phyloP scores from a whole-genome alignment of 768 basidiomycete species.

The Trametes cingulata region DNA sequence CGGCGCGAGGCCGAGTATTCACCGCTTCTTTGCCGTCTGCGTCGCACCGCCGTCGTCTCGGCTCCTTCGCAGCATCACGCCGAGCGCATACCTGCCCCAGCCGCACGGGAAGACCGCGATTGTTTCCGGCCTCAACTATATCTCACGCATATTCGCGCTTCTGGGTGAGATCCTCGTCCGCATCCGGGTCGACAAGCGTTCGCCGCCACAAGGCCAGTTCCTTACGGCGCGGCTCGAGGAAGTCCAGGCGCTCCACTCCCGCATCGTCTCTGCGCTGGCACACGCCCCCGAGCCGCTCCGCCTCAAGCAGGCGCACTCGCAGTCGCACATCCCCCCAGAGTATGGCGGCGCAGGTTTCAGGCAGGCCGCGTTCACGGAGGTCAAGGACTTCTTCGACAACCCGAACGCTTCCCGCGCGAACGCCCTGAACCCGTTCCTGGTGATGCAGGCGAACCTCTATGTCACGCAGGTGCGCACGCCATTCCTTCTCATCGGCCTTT shows the following conservation, averaged over 20 bases:
- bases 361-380: constrained; percentile 83
- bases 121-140: constrained; percentile 86
- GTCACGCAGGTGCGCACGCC: constrained; percentile 76
- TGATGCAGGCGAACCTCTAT: constrained; percentile 90
- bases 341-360: constrained; percentile 73
- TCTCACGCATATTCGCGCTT: constrained; percentile 80
- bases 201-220: constrained; percentile 82
- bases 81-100: constrained; percentile 78
- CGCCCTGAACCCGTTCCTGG: constrained; percentile 86
- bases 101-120: constrained; percentile 86
- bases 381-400: constrained; percentile 90
- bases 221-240: constrained; percentile 84
- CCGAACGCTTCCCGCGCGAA: constrained; percentile 84
- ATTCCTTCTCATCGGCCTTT: background rate
- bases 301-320: constrained; percentile 57
- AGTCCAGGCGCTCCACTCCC: constrained; percentile 74
- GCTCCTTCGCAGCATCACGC: constrained; percentile 63
- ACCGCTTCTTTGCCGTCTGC: constrained; percentile 24
- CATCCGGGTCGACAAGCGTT: constrained; percentile 84
- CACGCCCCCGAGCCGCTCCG: constrained; percentile 78
- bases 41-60: background rate
- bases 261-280: constrained; percentile 71
- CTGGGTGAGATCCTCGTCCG: constrained; percentile 86
- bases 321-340: constrained; percentile 54
- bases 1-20: constrained; percentile 31